These are phyloP conservation scores for Debaryomyces robertsiae DNA, from an alignment of 1,139 yeast genomes.

Conservation along the genomic window DNA sequence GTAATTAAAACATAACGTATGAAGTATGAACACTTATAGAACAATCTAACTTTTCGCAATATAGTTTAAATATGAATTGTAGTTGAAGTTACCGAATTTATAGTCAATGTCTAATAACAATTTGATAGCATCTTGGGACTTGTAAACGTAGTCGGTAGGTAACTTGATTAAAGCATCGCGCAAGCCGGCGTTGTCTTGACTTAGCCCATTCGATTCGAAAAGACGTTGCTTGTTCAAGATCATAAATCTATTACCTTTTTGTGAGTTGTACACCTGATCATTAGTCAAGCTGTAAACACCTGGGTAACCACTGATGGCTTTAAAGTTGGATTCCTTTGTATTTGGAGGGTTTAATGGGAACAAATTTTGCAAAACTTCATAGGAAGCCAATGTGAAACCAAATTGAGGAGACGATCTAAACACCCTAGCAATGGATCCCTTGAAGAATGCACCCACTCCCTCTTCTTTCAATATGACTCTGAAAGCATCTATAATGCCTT, in stretches of 20 bases:
- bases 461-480: slow-evolving; percentile 76
- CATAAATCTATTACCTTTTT: slow-evolving; percentile 37
- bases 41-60: slow-evolving; percentile 21
- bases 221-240: slow-evolving; percentile 39
- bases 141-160: slow-evolving; percentile 57
- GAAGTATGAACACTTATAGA: neutral
- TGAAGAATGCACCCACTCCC: slow-evolving; percentile 77
- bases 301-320: slow-evolving; percentile 49
- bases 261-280: slow-evolving; percentile 48
- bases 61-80: slow-evolving; percentile 52
- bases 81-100: slow-evolving; percentile 60
- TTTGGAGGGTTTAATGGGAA: slow-evolving; percentile 51
- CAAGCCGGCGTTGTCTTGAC: slow-evolving; percentile 19
- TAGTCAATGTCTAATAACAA: slow-evolving; percentile 64
- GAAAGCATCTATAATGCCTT: slow-evolving; percentile 77
- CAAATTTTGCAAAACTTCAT: slow-evolving; percentile 69
- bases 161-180: slow-evolving; percentile 44
- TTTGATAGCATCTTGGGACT: slow-evolving; percentile 63
- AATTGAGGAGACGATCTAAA: slow-evolving; percentile 96
- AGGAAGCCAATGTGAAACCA: slow-evolving; percentile 95
- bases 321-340: slow-evolving; percentile 48
- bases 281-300: slow-evolving; percentile 51
- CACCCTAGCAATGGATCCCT: slow-evolving; percentile 95
- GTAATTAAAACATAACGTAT: slow-evolving; percentile 6
- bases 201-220: slow-evolving; percentile 25